Conservation (phyloP, 1,139 yeast species). For the Scheffersomyces segobiensis region DNA sequence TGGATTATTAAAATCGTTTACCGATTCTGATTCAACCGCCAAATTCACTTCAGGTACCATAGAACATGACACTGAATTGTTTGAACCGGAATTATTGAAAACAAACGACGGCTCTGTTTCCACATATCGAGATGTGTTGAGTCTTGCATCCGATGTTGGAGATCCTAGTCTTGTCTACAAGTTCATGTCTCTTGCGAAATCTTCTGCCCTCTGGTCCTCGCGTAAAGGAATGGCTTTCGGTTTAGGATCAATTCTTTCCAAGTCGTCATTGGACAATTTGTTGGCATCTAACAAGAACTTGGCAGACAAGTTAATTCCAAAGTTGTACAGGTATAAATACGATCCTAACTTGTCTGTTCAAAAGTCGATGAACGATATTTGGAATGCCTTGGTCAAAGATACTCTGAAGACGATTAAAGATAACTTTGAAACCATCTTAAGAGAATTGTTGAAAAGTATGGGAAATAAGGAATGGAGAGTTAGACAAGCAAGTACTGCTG, state of each 20-base stretch:
- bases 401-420: conserved; percentile 53
- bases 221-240: conserved; percentile 95
- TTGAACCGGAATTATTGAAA: conserved; percentile 76
- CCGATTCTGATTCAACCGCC: conserved; percentile 60
- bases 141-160: conserved; percentile 89
- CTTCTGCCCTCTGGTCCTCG: conserved; percentile 89
- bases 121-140: conserved; percentile 83
- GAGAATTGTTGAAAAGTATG: conserved; percentile 69
- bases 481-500: conserved; percentile 84
- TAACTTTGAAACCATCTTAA: conserved; percentile 59
- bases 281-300: conserved; percentile 54
- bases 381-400: conserved; percentile 73
- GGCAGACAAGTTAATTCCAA: conserved; percentile 70
- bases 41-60: conserved; percentile 66
- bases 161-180: conserved; percentile 93
- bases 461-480: conserved; percentile 90
- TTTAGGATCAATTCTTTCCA: conserved; percentile 79
- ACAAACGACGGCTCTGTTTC: conserved; percentile 87
- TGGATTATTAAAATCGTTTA: conserved; percentile 75
- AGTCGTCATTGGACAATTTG: conserved; percentile 68
- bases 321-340: conserved; percentile 77
- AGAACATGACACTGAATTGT: conserved; percentile 77
- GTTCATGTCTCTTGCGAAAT: conserved; percentile 89
- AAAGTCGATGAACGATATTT: conserved; percentile 82
- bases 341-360: conserved; percentile 82